Evolutionary conservation across 148 eudicot species (phyloP).

Genomic region (Rhododendron simsii): DNA sequence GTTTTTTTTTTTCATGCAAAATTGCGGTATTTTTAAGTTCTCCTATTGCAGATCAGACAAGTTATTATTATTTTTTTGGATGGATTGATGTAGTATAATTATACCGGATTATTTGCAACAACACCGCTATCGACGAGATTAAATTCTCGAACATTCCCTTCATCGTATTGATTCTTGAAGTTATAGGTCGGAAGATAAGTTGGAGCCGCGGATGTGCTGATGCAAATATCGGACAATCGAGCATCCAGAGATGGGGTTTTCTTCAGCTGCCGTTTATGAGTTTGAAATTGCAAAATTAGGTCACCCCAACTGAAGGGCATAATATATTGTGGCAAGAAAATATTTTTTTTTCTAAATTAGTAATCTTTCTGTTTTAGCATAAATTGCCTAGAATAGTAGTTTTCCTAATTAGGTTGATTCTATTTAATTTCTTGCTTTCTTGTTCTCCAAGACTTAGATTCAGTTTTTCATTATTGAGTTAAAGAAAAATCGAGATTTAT

Average conservation of each 20-base stretch:
- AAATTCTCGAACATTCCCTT: background rate
- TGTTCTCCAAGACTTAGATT: no score
- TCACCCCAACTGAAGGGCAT: background rate
- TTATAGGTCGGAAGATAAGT: conserved; percentile 19
- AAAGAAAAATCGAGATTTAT: no score
- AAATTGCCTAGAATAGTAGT: no score
- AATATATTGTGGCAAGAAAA: background rate
- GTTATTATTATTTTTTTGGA: no score
- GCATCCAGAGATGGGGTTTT: conserved; percentile 9
- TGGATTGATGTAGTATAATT: background rate
- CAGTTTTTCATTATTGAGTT: no score
- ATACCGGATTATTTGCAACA: conserved; percentile 21
- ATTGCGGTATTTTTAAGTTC: background rate
- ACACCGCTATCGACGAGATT: conserved; percentile 15
- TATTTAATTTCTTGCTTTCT: no score
- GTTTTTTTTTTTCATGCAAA: no score
- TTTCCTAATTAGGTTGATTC: no score
- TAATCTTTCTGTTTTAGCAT: no score
- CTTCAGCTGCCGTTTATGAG: conserved; percentile 3
- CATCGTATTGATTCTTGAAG: background rate
- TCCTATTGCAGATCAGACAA: background rate
- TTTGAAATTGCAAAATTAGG: background rate
- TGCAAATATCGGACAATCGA: conserved; percentile 16
- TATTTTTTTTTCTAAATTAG: no score
- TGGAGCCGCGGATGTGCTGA: conserved; percentile 21